Evolutionary conservation across 495 filamentous ascomycete species (phyloP), one percentile per base, ranked within the genome.

Genomic region (Penicillium chermesinum): DNA sequence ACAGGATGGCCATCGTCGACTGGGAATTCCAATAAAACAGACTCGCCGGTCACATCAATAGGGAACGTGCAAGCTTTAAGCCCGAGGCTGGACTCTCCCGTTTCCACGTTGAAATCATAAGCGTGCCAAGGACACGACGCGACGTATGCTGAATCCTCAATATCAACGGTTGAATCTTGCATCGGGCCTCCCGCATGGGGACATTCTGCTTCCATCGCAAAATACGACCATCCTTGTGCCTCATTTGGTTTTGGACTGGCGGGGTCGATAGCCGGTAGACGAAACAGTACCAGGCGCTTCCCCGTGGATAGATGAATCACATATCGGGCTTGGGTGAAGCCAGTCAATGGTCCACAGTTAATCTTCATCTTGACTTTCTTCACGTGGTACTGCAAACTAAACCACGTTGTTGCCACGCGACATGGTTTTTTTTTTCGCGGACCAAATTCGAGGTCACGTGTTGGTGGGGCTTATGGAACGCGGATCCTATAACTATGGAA

Each of bases 101-200:
- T 78, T 57, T 78, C 73, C 50, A 78, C 71, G 49, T 78, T 78
- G 54, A 78, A 78, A 50, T 78, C 75, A 59, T 78, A 78, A 3
- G 75, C 75, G 54, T 78, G 75, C 75, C 75, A 78, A 15, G 75
- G 75, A 45, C 75, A 78, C 0, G 74, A 77, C n/a, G 66, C 74
- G 41, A 78, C 60, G 46, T 78, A 78, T 0, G 71, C 72, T 0
- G 74, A 77, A 46, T 78, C 74, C 36, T 78, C 75, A 51, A 78
- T 78, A 44, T 78, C 75, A 27, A 78, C 63, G 15, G 62, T 60
- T 0, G 73, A 73, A 43, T 75, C 75, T 35, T 66, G 58, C 74
- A 78, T 76, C 0, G 74, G 74, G 0, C 74, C 75, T 12, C 75
- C 75, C 0, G 74, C 74, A 48, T 78, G 75, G 2, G 75, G 75